Percentiles rank a stretch among this genome's conserved stretches.
Conservation (phyloP, 805 yeast species). For the Cyberlindnera suaveolens region DNA sequence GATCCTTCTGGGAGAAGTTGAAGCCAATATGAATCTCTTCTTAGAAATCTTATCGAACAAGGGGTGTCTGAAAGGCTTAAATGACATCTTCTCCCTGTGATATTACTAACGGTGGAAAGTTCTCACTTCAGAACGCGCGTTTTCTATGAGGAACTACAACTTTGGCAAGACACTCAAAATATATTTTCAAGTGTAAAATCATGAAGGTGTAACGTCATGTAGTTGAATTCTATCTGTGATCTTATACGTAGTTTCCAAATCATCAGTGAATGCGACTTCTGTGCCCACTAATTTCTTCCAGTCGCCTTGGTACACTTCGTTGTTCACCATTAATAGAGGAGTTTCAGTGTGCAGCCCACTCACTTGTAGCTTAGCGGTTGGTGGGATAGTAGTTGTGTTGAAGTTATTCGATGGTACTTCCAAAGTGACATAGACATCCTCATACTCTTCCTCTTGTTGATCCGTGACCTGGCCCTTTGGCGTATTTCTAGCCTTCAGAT, state of each 20-base stretch:
- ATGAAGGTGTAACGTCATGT: constrained; percentile 20
- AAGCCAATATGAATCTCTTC: constrained; percentile 55
- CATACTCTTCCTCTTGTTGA: constrained; percentile 27
- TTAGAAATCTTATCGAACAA: constrained; percentile 20
- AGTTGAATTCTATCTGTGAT: constrained; percentile 17
- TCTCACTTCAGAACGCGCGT: too few relatives aligned
- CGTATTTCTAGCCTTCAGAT: constrained; percentile 50
- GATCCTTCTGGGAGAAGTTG: constrained; percentile 75
- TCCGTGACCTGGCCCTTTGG: constrained; percentile 5
- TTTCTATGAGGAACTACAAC: too few relatives aligned
- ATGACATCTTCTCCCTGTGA: constrained; percentile 4
- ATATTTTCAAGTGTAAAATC: neutral
- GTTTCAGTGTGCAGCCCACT: constrained; percentile 48
- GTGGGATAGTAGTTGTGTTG: constrained; percentile 27
- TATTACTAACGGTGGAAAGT: too few relatives aligned
- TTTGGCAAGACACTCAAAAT: too few relatives aligned
- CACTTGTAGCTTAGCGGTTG: constrained; percentile 40
- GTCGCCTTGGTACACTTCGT: constrained; percentile 58
- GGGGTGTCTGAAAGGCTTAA: constrained; percentile 26
- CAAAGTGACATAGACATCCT: constrained; percentile 47
- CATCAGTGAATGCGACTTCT: constrained; percentile 39
- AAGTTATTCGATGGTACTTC: constrained; percentile 39
- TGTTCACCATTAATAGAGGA: constrained; percentile 55
- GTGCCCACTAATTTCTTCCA: constrained; percentile 83
- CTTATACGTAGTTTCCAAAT: constrained; percentile 15